Evolutionary conservation across 495 filamentous ascomycete genomes (phyloP).

Genomic region (Geopyxis carbonaria): DNA sequence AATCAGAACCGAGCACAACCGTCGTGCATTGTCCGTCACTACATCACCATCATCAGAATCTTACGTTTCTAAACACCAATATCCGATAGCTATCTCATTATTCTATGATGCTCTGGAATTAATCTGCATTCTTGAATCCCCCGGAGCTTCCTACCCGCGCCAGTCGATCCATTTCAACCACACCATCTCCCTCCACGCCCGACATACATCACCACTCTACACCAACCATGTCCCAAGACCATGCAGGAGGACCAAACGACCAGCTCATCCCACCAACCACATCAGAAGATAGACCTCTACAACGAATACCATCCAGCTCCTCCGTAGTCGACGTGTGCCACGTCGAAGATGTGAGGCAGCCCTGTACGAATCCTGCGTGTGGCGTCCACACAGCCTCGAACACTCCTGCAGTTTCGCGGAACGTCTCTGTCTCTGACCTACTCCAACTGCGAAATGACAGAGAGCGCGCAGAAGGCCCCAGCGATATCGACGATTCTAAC

Average conservation of each 20-base stretch:
- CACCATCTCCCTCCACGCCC: neutral
- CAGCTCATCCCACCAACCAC: neutral
- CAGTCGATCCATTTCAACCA: too few relatives aligned
- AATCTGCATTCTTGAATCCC: too few relatives aligned
- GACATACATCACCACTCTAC: neutral
- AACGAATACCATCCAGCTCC: slow-evolving; percentile 3
- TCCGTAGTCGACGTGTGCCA: slow-evolving; percentile 20
- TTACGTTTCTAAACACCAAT: too few relatives aligned
- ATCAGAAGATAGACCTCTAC: neutral
- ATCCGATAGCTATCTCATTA: too few relatives aligned
- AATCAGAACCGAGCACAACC: too few relatives aligned
- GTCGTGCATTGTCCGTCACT: too few relatives aligned
- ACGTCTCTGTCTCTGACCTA: slow-evolving; percentile 12
- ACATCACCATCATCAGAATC: too few relatives aligned
- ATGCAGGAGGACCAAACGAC: neutral
- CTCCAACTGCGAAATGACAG: neutral
- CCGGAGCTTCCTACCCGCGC: too few relatives aligned
- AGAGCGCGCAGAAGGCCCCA: neutral
- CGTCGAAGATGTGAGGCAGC: slow-evolving; percentile 16
- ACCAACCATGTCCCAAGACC: slow-evolving; percentile 3
- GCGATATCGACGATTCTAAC: too few relatives aligned
- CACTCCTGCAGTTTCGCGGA: slow-evolving; percentile 15
- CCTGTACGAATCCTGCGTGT: slow-evolving; percentile 10
- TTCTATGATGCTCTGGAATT: too few relatives aligned
- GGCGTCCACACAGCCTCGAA: slow-evolving; percentile 12